phyloP scores from a whole-genome alignment of 495 filamentous ascomycete species.

The Penicillium bialowiezense region DNA sequence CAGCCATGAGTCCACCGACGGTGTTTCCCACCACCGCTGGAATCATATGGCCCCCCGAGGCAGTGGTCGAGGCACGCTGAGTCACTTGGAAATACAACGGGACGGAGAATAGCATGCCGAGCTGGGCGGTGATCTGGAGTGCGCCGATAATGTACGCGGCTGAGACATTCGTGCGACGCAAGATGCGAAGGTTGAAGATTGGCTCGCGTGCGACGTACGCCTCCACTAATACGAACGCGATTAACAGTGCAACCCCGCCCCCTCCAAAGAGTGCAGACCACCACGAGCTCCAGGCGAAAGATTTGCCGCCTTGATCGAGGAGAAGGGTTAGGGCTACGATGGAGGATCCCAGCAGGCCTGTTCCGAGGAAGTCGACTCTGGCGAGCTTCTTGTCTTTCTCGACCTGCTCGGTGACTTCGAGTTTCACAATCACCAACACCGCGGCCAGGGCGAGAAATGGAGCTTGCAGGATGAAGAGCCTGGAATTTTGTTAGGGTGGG shows the following conservation, averaged over 20 bases:
- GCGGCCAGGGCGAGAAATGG: conserved; percentile 53
- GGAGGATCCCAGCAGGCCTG: conserved; percentile 44
- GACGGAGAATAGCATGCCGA: conserved; percentile 49
- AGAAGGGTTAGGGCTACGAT: conserved; percentile 51
- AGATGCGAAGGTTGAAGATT: conserved; percentile 58
- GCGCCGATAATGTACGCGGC: conserved; percentile 51
- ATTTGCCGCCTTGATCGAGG: conserved; percentile 58
- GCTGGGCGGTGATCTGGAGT: conserved; percentile 56
- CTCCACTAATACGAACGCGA: conserved; percentile 51
- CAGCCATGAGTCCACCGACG: conserved; percentile 58
- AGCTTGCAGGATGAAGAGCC: conserved; percentile 60
- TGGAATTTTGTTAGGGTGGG: conserved; percentile 14
- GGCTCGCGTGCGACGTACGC: conserved; percentile 53
- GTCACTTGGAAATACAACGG: conserved; percentile 73
- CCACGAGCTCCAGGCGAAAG: conserved; percentile 55
- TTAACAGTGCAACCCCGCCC: conserved; percentile 30
- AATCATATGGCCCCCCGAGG: conserved; percentile 59
- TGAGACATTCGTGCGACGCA: conserved; percentile 53
- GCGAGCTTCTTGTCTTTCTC: conserved; percentile 16
- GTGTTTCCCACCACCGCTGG: conserved; percentile 66
- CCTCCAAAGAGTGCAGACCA: conserved; percentile 17
- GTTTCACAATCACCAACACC: conserved; percentile 42
- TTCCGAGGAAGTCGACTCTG: conserved; percentile 60
- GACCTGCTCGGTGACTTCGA: conserved; percentile 36
- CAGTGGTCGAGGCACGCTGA: conserved; percentile 48